Base-by-base conservation (phyloP, 75 land plant genomes). In the Pinus taeda region DNA sequence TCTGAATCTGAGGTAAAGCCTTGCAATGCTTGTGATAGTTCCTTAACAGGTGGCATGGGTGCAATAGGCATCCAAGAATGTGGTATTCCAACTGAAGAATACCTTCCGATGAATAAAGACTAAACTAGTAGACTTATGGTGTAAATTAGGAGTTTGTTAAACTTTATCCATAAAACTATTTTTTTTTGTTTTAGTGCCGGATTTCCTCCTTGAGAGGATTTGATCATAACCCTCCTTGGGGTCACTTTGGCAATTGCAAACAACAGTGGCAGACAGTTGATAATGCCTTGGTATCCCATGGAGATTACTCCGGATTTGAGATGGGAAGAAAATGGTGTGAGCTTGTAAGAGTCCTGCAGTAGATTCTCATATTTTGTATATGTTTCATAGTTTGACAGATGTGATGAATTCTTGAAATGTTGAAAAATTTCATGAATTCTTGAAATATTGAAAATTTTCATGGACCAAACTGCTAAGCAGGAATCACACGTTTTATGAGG, bases 51-150 rank as follows among this genome's bases (percentile, higher is more conserved):
- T 45, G 85, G 79, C 49, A 78, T 83, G 59, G 75, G 73, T 45
- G 77, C 74, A 14, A 85, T 85, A 70, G 84, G 76, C 57, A 81
- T 82, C 13, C 65, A 85, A 45, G 84, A 76, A 37, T 62, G 59
- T 58, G 30, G 21, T 21, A 69, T 69, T 69, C 45, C 21, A 18
- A 9, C 71, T 20, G 18, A 65, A 30, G 53, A 69, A 20, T 12
- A 69, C 22, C n/a, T 69, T 18, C 53, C 53, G 20, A 9, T 42
- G 45, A n/a, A 42, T 69, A 42, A 24, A 69, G 49, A 42, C 49
- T 69, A 45, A 42, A 37, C 21, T 42, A 39, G n/a, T 69, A 42
- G 24, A 14, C 24, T 69, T 39, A 37, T 39, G 49, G 42, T 69
- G n/a, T 69, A 67, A 17, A 18, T 36, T 67, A 67, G 72, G 53